phyloP scores from a whole-genome alignment of 768 basidiomycete genomes.

The Porphyrellus cyaneotinctus region DNA sequence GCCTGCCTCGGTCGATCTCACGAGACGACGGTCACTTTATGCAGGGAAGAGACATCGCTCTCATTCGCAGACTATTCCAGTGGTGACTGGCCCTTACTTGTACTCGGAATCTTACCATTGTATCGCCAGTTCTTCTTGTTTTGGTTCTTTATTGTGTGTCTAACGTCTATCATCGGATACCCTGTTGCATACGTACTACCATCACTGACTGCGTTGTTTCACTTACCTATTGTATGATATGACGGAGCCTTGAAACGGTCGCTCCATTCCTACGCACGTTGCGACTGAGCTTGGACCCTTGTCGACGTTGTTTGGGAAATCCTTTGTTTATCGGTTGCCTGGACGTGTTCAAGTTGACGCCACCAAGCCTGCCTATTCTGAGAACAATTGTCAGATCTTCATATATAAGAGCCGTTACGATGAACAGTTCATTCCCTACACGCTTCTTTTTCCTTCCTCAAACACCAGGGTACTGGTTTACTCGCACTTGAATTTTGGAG shows the following conservation, averaged over 20 bases:
- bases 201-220: conserved; percentile 27
- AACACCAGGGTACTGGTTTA: conserved; percentile 21
- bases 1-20: conserved; percentile 28
- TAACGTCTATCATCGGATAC: conserved; percentile 31
- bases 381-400: too few species aligned
- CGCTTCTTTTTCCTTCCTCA: conserved; percentile 1
- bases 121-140: conserved; percentile 25
- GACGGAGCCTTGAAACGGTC: conserved; percentile 4
- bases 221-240: conserved; percentile 28
- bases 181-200: conserved; percentile 36
- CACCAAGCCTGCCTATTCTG: neutral
- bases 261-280: neutral
- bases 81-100: conserved; percentile 29
- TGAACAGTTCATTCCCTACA: neutral
- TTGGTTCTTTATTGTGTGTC: conserved; percentile 28
- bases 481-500: conserved; percentile 18
- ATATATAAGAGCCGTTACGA: conserved; percentile 17
- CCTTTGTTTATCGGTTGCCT: conserved; percentile 1
- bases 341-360: too few species aligned
- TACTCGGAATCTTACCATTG: conserved; percentile 23
- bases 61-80: conserved; percentile 51
- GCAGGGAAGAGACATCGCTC: conserved; percentile 39
- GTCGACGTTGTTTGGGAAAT: conserved; percentile 6
- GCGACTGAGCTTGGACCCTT: neutral
- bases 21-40: conserved; percentile 30